phyloP scores from a whole-genome alignment of 768 basidiomycete genomes.

The Kwoniella pini region DNA sequence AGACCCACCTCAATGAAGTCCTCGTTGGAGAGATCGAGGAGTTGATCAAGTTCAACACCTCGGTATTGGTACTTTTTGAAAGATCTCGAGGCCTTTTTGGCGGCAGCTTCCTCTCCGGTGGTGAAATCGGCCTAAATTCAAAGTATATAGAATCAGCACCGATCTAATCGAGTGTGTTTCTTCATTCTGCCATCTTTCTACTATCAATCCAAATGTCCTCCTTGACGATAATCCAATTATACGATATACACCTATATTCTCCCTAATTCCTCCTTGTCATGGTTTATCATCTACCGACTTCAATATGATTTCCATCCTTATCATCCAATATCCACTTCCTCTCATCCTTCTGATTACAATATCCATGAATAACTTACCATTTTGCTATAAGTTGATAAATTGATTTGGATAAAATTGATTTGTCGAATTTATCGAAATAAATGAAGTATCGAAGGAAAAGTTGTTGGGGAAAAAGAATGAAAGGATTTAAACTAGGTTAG shows the following conservation, averaged over 20 bases:
- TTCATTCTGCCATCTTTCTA: no score
- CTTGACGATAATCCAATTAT: no score
- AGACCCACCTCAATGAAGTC: constrained; percentile 67
- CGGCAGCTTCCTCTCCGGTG: constrained; percentile 90
- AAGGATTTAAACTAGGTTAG: not conserved
- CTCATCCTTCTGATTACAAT: not conserved
- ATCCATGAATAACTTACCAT: constrained; percentile 18
- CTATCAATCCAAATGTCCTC: no score
- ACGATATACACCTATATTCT: no score
- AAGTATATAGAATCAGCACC: constrained; percentile 4
- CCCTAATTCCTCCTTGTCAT: no score
- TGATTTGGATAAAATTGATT: not conserved
- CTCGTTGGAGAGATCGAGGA: constrained; percentile 93
- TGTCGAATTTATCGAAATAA: not conserved
- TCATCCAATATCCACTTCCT: not conserved
- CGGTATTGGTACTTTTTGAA: constrained; percentile 99
- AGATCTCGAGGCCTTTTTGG: constrained; percentile 96
- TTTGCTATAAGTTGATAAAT: constrained; percentile 18
- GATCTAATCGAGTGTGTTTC: no score
- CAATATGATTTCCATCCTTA: not conserved
- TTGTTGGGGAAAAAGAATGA: not conserved
- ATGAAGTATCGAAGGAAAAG: not conserved
- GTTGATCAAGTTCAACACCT: constrained; percentile 96
- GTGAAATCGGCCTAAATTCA: constrained; percentile 60
- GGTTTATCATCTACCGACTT: no score